Evolutionary conservation across 1,139 yeast genomes (phyloP).

Genomic region (Pichia sp.): DNA sequence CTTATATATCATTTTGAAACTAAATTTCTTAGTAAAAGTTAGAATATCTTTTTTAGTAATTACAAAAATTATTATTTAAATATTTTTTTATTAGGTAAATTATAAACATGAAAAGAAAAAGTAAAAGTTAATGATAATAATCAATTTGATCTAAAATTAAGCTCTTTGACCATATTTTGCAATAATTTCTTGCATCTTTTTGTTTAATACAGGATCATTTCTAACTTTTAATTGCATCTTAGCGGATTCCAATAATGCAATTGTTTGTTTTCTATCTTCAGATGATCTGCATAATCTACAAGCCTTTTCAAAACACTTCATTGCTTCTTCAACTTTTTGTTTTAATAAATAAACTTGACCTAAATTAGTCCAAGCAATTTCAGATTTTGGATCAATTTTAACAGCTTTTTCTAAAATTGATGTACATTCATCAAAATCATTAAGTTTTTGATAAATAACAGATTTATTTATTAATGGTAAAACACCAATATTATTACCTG

Average conservation of each 20-base stretch:
- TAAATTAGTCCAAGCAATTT: conserved; percentile 80
- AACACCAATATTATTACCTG: conserved; percentile 67
- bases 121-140: too few species aligned
- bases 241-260: conserved; percentile 88
- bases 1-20: too few species aligned
- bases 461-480: conserved; percentile 91
- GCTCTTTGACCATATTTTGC: conserved; percentile 5
- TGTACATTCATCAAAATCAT: conserved; percentile 57
- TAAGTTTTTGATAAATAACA: conserved; percentile 57
- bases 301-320: conserved; percentile 73
- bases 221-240: conserved; percentile 72
- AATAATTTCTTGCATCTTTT: conserved; percentile 39
- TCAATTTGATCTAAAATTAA: too few species aligned
- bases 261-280: conserved; percentile 87
- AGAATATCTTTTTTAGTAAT: too few species aligned
- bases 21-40: too few species aligned
- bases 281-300: conserved; percentile 75
- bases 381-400: conserved; percentile 79
- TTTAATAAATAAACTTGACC: conserved; percentile 88
- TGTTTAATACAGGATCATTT: conserved; percentile 53
- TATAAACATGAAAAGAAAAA: too few species aligned
- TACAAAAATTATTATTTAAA: too few species aligned
- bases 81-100: too few species aligned
- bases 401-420: conserved; percentile 70
- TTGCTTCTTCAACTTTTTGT: conserved; percentile 78